Base-by-base conservation (phyloP, 2,329 filamentous ascomycete species). In the Arthrobotrys musiformis region DNA sequence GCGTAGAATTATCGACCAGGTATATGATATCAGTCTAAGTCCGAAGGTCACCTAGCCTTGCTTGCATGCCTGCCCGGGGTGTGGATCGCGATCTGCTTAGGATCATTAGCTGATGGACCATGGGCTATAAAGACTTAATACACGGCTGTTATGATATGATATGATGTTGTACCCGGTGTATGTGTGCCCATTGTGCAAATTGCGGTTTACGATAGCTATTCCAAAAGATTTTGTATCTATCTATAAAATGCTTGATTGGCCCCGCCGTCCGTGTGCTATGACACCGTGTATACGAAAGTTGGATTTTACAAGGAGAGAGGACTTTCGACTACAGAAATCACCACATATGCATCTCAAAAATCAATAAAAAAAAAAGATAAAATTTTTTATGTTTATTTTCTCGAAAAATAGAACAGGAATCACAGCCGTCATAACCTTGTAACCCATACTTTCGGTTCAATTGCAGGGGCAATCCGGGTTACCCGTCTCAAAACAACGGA, bases 41-140 rank as follows among this genome's bases (percentile, higher is more conserved):
- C 68, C 60, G 61, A 66, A 44, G 60, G 24, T 19, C 19, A 61
- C 61, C 61, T 52, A 67, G 40, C 33, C 44, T 40, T 26, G 54
- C 46, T 24, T 58, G 50, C 8, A 33, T 50, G 50, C 50, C 50
- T 56, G 50, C 54, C 68, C 13, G 58, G 68, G 68, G 42, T 56
- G 72, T 68, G 72, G 72, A 76, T 76, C 72, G 72, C 72, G 72
- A 76, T 76, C 72, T 58, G 44, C 56, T 62, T n/a, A 28, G 61
- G 30, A 22, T 11, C 48, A 58, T 19, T 44, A 62, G 40, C 19
- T 33, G 26, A 44, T 19, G 56, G 44, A 17, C 22, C 26, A 4
- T 13, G 48, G 44, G 24, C 28, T 52, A 52, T 52, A 52, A 33
- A 46, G 17, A 30, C 24, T 54, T 70, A 70, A 70, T 19, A 50